Percentiles rank a stretch among this genome's conserved stretches.
Conservation (phyloP, 768 basidiomycete species). For the Auriscalpium vulgare region DNA sequence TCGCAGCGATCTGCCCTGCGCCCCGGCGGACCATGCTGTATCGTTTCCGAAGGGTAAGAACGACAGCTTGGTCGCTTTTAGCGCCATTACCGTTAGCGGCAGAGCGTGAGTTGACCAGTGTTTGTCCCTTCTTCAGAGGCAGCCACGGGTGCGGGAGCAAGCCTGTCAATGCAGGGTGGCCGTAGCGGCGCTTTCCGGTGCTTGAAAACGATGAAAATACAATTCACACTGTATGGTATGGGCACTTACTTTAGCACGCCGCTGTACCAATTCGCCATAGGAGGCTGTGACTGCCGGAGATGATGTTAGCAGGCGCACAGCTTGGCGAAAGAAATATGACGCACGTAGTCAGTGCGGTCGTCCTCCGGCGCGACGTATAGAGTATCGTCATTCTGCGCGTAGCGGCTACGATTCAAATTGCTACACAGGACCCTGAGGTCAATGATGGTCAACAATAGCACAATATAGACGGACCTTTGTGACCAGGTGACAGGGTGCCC, state of each 20-base stretch:
- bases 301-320: neutral
- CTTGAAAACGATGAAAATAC: conserved; percentile 27
- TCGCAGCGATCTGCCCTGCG: conserved; percentile 3
- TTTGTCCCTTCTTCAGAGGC: conserved; percentile 78
- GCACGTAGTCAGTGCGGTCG: conserved; percentile 81
- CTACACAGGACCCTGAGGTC: conserved; percentile 27
- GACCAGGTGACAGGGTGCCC: conserved; percentile 87
- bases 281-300: conserved; percentile 73
- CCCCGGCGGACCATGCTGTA: conserved; percentile 44
- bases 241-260: conserved; percentile 78
- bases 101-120: conserved; percentile 52
- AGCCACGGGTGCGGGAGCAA: conserved; percentile 92
- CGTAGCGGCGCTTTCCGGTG: conserved; percentile 92
- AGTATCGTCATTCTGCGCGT: conserved; percentile 90
- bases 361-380: conserved; percentile 94
- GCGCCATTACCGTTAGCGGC: conserved; percentile 26
- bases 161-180: conserved; percentile 92
- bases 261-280: conserved; percentile 91
- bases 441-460: neutral
- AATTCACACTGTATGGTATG: neutral
- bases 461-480: conserved; percentile 54
- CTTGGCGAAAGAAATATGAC: conserved; percentile 11
- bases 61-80: conserved; percentile 52
- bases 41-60: conserved; percentile 73
- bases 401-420: conserved; percentile 78